Evolutionary conservation across 2,329 filamentous ascomycete genomes (phyloP).

Genomic region (Herpotrichia juniperi): DNA sequence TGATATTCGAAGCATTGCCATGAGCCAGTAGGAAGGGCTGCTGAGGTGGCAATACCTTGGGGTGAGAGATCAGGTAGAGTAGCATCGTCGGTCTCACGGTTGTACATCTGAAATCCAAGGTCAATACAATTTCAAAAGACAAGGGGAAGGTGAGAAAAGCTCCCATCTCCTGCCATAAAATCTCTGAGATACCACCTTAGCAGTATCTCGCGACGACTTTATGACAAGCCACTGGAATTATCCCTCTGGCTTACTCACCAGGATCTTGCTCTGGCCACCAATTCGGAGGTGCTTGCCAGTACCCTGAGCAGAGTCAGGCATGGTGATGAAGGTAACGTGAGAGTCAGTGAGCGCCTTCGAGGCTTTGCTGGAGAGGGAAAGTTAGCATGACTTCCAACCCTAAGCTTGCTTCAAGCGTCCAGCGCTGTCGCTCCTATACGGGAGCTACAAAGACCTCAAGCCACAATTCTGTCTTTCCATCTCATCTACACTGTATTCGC

Average conservation of each 20-base stretch:
- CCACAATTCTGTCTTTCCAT: constrained; percentile 4
- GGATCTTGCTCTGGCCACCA: constrained; percentile 64
- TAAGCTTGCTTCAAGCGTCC: constrained; percentile 5
- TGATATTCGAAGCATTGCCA: constrained; percentile 70
- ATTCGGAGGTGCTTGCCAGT: constrained; percentile 66
- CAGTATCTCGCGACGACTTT: too few species aligned
- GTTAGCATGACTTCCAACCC: constrained; percentile 19
- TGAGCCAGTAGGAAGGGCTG: constrained; percentile 54
- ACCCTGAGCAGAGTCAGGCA: constrained; percentile 64
- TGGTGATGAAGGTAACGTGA: constrained; percentile 69
- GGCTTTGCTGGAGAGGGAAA: constrained; percentile 54
- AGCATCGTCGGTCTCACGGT: constrained; percentile 67
- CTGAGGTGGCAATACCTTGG: constrained; percentile 62
- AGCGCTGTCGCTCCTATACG: background rate
- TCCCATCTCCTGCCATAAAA: too few species aligned
- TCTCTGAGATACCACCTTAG: too few species aligned
- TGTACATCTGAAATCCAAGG: too few species aligned
- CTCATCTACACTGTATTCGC: background rate
- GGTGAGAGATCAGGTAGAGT: constrained; percentile 67
- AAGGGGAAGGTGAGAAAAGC: too few species aligned
- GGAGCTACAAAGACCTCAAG: too few species aligned
- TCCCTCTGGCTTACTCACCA: too few species aligned
- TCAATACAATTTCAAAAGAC: too few species aligned
- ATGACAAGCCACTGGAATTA: too few species aligned
- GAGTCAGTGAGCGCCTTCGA: constrained; percentile 63